phyloP scores from a whole-genome alignment of 2,329 filamentous ascomycete genomes.

The Pseudogymnoascus sp. region DNA sequence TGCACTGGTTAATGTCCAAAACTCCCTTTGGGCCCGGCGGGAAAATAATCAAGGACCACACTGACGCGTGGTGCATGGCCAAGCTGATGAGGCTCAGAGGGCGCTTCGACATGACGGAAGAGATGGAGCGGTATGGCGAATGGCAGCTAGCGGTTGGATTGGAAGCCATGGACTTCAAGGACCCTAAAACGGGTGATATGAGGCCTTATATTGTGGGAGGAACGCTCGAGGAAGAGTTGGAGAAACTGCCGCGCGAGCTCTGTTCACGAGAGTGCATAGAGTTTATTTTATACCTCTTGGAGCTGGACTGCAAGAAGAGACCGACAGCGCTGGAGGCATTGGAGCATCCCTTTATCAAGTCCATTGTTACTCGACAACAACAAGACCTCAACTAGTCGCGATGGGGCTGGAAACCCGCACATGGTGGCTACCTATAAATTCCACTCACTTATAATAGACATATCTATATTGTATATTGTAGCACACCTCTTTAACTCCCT shows the following conservation, averaged over 20 bases:
- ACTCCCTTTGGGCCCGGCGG: constrained; percentile 20
- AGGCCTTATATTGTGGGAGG: neutral
- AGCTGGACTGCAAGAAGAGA: constrained; percentile 19
- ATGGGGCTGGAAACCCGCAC: neutral
- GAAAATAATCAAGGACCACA: constrained; percentile 21
- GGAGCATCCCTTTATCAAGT: constrained; percentile 14
- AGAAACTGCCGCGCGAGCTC: constrained; percentile 9
- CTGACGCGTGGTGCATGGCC: constrained; percentile 25
- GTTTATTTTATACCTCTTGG: constrained; percentile 17
- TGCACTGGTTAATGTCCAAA: constrained; percentile 16
- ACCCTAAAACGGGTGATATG: neutral
- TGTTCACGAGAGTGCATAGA: constrained; percentile 15
- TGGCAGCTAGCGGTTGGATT: neutral
- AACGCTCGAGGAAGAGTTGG: constrained; percentile 18
- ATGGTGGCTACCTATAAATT: neutral
- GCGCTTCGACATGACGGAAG: neutral
- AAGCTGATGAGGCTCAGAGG: constrained; percentile 24
- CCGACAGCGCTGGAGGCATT: constrained; percentile 16
- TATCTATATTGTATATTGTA: neutral
- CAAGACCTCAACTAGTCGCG: neutral
- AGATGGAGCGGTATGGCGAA: neutral
- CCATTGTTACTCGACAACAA: neutral
- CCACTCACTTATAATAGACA: neutral
- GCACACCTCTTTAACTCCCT: neutral
- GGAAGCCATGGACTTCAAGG: neutral